Conservation (phyloP, 257 asterid genomes). For the Solanum ahanhuiri region DNA sequence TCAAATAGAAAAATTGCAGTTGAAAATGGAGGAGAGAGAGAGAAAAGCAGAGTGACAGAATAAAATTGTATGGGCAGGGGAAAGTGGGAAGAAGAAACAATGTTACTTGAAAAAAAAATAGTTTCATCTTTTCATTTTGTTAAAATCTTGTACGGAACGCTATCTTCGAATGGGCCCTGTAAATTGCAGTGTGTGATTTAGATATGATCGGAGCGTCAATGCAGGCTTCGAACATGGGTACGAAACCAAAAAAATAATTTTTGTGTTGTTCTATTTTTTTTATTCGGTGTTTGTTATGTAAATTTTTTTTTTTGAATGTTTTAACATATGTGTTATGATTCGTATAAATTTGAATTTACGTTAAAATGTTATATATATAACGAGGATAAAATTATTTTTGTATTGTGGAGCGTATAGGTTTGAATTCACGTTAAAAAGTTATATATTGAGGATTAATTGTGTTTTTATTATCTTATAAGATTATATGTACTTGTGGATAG, state of each 20-base stretch:
- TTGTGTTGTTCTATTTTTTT: neutral
- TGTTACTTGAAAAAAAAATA: neutral
- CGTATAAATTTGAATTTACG: neutral
- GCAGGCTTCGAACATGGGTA: neutral
- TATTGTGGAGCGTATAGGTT: neutral
- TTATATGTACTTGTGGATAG: too few relatives aligned
- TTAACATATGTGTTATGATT: neutral
- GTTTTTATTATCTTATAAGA: too few relatives aligned
- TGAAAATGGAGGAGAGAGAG: neutral
- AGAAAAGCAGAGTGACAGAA: neutral
- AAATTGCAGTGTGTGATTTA: too few relatives aligned
- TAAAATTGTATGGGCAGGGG: constrained; percentile 2
- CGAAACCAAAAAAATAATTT: neutral
- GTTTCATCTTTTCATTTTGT: neutral
- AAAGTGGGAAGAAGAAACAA: constrained; percentile 7
- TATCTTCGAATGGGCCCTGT: fast-evolving
- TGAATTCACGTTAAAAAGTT: too few relatives aligned
- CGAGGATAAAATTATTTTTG: fast-evolving
- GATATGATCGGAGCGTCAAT: fast-evolving
- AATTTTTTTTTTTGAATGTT: neutral
- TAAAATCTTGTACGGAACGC: fast-evolving
- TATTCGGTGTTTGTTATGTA: neutral
- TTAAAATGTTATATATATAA: neutral
- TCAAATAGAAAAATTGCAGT: neutral
- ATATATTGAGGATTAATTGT: fast-evolving